phyloP scores from a whole-genome alignment of 1,139 yeast genomes.

The Candida sp. region DNA sequence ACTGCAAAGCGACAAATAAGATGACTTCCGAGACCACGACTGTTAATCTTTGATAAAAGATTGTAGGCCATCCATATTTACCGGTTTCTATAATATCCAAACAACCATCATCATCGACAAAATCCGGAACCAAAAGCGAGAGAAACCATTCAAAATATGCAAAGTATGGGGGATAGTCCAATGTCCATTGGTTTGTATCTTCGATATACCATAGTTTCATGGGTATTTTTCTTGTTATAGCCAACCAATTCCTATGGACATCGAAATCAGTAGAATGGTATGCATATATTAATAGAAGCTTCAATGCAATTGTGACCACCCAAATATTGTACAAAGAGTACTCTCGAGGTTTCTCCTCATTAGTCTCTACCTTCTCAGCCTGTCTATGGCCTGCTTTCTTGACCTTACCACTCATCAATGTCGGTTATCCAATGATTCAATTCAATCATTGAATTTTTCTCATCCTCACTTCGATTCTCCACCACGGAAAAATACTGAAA shows the following conservation, averaged over 20 bases:
- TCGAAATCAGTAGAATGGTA: constrained; percentile 93
- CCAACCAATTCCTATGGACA: constrained; percentile 96
- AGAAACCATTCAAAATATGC: constrained; percentile 90
- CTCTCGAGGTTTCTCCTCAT: background rate
- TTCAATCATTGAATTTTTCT: background rate
- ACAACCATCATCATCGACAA: constrained; percentile 73
- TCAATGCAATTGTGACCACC: constrained; percentile 35
- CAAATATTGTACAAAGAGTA: constrained; percentile 37
- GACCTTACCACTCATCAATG: background rate
- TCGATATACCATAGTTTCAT: constrained; percentile 80
- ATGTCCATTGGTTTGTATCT: constrained; percentile 86
- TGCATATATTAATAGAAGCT: constrained; percentile 33
- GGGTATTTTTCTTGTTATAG: constrained; percentile 82
- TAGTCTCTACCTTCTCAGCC: background rate
- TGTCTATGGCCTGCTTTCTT: background rate
- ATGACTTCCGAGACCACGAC: constrained; percentile 78
- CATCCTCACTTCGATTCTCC: background rate
- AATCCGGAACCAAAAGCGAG: constrained; percentile 65
- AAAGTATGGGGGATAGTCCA: constrained; percentile 97
- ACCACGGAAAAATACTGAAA: background rate
- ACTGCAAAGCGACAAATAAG: constrained; percentile 66
- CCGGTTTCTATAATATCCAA: constrained; percentile 68
- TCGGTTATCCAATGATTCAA: background rate
- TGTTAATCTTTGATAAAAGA: constrained; percentile 76
- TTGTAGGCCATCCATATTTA: constrained; percentile 69